phyloP scores from a whole-genome alignment of 148 eudicot genomes.

The Camellia granthamiana region DNA sequence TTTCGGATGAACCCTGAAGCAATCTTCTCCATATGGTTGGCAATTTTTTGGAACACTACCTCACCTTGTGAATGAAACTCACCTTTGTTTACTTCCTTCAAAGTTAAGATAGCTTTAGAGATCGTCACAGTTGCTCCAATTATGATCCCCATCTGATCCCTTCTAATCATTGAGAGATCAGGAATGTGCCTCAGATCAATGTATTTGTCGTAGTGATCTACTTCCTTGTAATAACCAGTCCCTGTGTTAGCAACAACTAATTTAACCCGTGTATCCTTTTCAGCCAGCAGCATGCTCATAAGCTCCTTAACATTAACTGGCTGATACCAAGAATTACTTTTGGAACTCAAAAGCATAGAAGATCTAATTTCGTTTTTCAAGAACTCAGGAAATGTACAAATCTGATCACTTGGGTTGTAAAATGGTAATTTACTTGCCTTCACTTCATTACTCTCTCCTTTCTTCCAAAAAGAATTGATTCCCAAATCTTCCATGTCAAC shows the following conservation, averaged over 20 bases:
- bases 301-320: constrained; percentile 70
- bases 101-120: constrained; percentile 52
- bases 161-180: constrained; percentile 56
- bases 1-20: constrained; percentile 69
- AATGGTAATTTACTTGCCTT: constrained; percentile 56
- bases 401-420: constrained; percentile 41
- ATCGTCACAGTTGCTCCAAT: constrained; percentile 86
- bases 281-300: constrained; percentile 33
- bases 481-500: constrained; percentile 96
- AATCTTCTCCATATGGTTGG: constrained; percentile 76
- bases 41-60: constrained; percentile 46
- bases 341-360: constrained; percentile 35
- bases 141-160: constrained; percentile 43
- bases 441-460: constrained; percentile 47
- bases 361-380: constrained; percentile 46
- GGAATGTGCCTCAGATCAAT: constrained; percentile 69
- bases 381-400: constrained; percentile 59
- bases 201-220: constrained; percentile 45
- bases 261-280: constrained; percentile 35
- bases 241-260: constrained; percentile 85
- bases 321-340: constrained; percentile 59
- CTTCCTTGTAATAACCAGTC: constrained; percentile 77
- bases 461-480: constrained; percentile 68
- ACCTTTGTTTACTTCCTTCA: constrained; percentile 37
- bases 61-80: constrained; percentile 12